Base-by-base conservation (phyloP, 2,329 filamentous ascomycete species). In the Clarireedia monteithiana region DNA sequence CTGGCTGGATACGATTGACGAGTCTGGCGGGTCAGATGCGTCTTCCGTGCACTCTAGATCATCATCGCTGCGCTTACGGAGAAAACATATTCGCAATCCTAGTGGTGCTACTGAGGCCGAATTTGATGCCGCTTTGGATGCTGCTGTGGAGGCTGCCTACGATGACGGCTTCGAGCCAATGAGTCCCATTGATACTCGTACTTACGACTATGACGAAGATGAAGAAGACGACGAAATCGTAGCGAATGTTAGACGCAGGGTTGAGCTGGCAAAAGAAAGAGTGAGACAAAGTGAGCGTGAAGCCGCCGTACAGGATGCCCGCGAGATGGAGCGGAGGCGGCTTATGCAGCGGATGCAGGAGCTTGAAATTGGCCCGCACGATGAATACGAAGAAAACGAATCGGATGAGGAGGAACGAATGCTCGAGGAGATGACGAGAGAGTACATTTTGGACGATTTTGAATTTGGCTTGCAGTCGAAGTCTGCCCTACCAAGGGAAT, bases 121-220 rank as follows among this genome's bases (percentile, higher is more conserved):
- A 67, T 96, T 97, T 62, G 91, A 96, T 71, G 91, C 90, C 7
- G 94, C 94, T 4, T 77, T 97, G 45, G 92, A 97, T 72, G 92
- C 91, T 24, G 94, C 94, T 14, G 91, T 97, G 7, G 94, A 97
- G 71, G 92, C 92, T 50, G 94, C 92, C 5, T 99, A 97, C 69
- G 88, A 96, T 68, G 91, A 96, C 60, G 89, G 89, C 0, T 88
- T 90, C 60, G 91, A 96, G 67, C 88, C 88, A 4, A 83, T 81
- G 69, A 77, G 78, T 17, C 71, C 77, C 6, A 12, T 52, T 1
- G 61, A 62, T 30, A 42, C 46, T 36, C 53, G 48, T 42, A 59
- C 45, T 27, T 64, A 63, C 53, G 64, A 72, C 24, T 66, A 72
- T 38, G 69, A 75, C 48, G 71, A 72, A n/a, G 69, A 75, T 48